Evolutionary conservation across 2,329 filamentous ascomycete genomes (phyloP).

Genomic region (Ramularia collo-cygni): DNA sequence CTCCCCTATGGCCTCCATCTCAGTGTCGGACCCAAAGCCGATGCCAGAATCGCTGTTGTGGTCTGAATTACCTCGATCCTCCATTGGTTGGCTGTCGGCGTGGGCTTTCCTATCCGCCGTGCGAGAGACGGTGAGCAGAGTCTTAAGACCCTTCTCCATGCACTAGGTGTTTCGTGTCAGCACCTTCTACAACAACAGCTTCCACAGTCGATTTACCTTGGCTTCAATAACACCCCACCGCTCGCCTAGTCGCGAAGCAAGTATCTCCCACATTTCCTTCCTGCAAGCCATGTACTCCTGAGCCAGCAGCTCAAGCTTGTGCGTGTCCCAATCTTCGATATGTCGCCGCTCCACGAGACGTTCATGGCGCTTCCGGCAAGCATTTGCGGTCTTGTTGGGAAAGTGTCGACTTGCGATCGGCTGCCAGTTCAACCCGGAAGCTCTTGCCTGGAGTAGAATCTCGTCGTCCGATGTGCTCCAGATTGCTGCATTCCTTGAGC

Average conservation of each 20-base stretch:
- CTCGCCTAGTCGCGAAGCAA: slow-evolving; percentile 56
- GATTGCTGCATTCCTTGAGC: slow-evolving; percentile 35
- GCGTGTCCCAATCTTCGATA: slow-evolving; percentile 70
- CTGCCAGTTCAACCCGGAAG: slow-evolving; percentile 73
- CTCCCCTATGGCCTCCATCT: slow-evolving; percentile 30
- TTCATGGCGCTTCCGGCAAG: slow-evolving; percentile 84
- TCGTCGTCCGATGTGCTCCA: slow-evolving; percentile 73
- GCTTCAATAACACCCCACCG: slow-evolving; percentile 65
- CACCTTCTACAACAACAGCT: neutral
- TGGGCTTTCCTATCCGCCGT: slow-evolving; percentile 55
- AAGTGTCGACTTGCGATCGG: slow-evolving; percentile 73
- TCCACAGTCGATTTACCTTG: slow-evolving; percentile 55
- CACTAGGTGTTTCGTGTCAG: slow-evolving; percentile 46
- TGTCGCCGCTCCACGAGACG: slow-evolving; percentile 68
- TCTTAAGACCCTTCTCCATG: slow-evolving; percentile 78
- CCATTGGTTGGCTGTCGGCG: slow-evolving; percentile 39
- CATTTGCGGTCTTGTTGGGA: slow-evolving; percentile 68
- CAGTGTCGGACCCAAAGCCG: slow-evolving; percentile 46
- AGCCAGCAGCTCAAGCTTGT: slow-evolving; percentile 67
- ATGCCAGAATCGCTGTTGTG: slow-evolving; percentile 63
- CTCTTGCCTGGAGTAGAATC: slow-evolving; percentile 62
- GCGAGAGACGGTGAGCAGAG: slow-evolving; percentile 63
- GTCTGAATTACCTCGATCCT: slow-evolving; percentile 35
- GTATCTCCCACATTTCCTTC: slow-evolving; percentile 71
- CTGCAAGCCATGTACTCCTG: slow-evolving; percentile 73